phyloP scores from a whole-genome alignment of 2,329 filamentous ascomycete genomes.

The Lasiodiplodia hormozganensis region DNA sequence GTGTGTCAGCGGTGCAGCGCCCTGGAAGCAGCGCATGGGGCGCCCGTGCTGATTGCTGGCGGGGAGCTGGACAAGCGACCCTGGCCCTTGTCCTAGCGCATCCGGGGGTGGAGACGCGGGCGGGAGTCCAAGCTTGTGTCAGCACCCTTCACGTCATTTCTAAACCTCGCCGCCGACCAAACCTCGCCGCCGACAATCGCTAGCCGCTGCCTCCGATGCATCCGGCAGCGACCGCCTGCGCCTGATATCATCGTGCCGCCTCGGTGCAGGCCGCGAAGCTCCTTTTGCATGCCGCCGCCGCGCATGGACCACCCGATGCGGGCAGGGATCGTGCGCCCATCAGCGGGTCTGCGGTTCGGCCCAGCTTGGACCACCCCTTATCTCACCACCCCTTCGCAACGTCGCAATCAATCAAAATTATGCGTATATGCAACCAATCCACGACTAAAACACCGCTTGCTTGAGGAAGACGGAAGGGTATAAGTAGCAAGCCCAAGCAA shows the following conservation, averaged over 20 bases:
- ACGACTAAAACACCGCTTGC: slow-evolving; percentile 19
- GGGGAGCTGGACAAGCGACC: not conserved
- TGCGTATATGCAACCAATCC: not conserved
- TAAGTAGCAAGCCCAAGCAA: slow-evolving; percentile 25
- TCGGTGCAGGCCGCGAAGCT: too few species aligned
- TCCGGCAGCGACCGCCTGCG: not conserved
- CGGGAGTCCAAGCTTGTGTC: slow-evolving; percentile 18
- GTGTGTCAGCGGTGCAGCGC: not conserved
- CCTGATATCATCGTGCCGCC: not conserved
- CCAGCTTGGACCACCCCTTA: not conserved
- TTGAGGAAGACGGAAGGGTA: slow-evolving; percentile 27
- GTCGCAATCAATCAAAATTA: slow-evolving; percentile 13
- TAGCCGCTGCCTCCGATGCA: not conserved
- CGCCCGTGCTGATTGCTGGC: too few species aligned
- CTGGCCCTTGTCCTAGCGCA: slow-evolving; percentile 7
- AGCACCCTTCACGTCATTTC: slow-evolving; percentile 10
- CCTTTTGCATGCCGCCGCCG: not conserved
- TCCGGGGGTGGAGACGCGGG: slow-evolving; percentile 21
- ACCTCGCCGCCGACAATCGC: not conserved
- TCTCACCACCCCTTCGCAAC: not conserved
- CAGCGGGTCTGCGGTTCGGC: not conserved
- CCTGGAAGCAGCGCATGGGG: too few species aligned
- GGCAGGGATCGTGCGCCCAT: slow-evolving; percentile 2
- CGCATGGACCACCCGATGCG: not conserved
- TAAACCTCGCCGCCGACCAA: not conserved